Conservation (phyloP, 75 land plant genomes). For the Cupressus sempervirens region DNA sequence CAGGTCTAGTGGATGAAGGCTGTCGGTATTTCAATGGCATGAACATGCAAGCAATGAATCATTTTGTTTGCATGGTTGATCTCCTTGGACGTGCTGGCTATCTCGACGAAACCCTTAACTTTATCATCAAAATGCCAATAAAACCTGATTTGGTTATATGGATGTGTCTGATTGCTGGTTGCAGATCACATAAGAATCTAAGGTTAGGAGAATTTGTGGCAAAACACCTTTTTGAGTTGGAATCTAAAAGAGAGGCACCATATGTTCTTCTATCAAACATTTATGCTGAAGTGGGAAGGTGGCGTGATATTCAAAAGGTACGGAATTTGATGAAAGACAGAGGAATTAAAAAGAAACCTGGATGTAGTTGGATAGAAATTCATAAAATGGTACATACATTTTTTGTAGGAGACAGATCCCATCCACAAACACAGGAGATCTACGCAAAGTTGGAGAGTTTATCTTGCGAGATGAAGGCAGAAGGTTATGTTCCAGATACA, state of each 20-base stretch:
- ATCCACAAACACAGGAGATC: constrained; percentile 18
- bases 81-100: constrained; percentile 35
- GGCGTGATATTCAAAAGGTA: constrained; percentile 22
- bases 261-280: constrained; percentile 36
- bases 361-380: constrained; percentile 23
- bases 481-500: constrained; percentile 17
- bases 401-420: constrained; percentile 30
- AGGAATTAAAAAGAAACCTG: constrained; percentile 21
- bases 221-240: constrained; percentile 12
- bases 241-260: constrained; percentile 20
- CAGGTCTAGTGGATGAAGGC: constrained; percentile 18
- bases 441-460: constrained; percentile 23
- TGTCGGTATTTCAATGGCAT: constrained; percentile 13
- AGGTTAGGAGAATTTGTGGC: constrained; percentile 17
- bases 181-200: constrained; percentile 24
- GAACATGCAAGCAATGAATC: constrained; percentile 19
- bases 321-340: constrained; percentile 24
- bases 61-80: constrained; percentile 34
- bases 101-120: constrained; percentile 21
- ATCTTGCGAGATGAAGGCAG: constrained; percentile 13
- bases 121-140: constrained; percentile 22
- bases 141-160: constrained; percentile 16
- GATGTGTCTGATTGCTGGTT: constrained; percentile 26
- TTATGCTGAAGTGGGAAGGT: constrained; percentile 20
- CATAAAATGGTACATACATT: constrained; percentile 26